phyloP scores from a whole-genome alignment of 805 yeast species.

The Starmerella roubikii region DNA sequence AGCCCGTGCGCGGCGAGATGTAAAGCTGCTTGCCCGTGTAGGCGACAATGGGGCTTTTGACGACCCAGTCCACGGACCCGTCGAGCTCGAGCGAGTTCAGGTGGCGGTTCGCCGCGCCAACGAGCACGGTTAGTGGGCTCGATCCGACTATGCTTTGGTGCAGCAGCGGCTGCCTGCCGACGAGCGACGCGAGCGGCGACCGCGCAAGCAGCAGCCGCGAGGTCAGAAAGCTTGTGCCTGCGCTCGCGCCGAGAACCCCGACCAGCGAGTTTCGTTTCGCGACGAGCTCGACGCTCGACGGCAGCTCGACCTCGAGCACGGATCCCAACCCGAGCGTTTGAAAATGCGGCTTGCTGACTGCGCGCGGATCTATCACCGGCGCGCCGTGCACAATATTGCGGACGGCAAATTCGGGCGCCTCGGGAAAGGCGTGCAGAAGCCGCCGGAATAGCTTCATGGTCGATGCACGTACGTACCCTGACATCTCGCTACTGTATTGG shows the following conservation, averaged over 20 bases:
- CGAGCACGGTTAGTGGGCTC: slow-evolving; percentile 15
- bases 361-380: slow-evolving; percentile 17
- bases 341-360: slow-evolving; percentile 14
- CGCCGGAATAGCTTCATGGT: too few relatives aligned
- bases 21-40: slow-evolving; percentile 32
- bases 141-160: slow-evolving; percentile 18
- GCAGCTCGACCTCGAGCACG: slow-evolving; percentile 82
- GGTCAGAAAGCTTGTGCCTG: slow-evolving; percentile 2
- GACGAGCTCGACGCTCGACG: slow-evolving; percentile 16
- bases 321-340: slow-evolving; percentile 55
- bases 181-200: slow-evolving; percentile 12
- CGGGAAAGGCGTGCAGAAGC: slow-evolving; percentile 16
- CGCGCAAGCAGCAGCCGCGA: slow-evolving; percentile 14
- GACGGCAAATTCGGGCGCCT: slow-evolving; percentile 18
- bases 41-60: slow-evolving; percentile 32
- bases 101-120: slow-evolving; percentile 10
- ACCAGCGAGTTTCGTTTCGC: slow-evolving; percentile 17
- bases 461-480: too few relatives aligned
- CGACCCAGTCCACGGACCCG: slow-evolving; percentile 33
- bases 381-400: slow-evolving; percentile 14
- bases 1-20: slow-evolving; percentile 20
- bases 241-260: slow-evolving; percentile 15
- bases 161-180: slow-evolving; percentile 19
- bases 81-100: slow-evolving; percentile 30
- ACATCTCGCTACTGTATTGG: too few relatives aligned